Percentiles rank a stretch among this genome's conserved stretches.
phyloP scores from a whole-genome alignment of 2,329 filamentous ascomycete genomes.

The Stachybotrys chartarum region DNA sequence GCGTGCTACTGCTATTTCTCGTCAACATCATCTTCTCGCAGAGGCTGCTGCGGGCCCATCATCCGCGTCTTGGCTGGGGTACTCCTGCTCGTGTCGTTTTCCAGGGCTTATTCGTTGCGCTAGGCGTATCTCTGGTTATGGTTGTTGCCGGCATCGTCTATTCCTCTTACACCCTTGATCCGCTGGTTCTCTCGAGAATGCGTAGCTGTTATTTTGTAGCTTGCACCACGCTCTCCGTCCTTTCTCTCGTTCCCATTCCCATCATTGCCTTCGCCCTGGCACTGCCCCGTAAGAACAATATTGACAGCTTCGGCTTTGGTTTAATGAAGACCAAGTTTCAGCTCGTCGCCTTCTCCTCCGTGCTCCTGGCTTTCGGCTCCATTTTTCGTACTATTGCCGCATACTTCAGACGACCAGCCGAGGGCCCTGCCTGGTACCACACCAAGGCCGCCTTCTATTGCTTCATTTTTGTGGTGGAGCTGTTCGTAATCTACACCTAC shows the following conservation, averaged over 20 bases:
- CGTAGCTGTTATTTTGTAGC: conserved; percentile 60
- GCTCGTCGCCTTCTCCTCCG: conserved; percentile 52
- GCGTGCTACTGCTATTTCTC: conserved; percentile 68
- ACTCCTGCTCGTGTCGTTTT: conserved; percentile 43
- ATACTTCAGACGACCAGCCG: conserved; percentile 43
- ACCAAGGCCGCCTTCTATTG: conserved; percentile 68
- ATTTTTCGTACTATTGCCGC: conserved; percentile 56
- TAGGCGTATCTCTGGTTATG: conserved; percentile 55
- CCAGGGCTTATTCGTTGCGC: conserved; percentile 48
- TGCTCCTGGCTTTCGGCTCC: conserved; percentile 61
- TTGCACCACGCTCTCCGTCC: conserved; percentile 50
- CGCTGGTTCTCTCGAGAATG: conserved; percentile 39
- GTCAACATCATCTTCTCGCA: conserved; percentile 73
- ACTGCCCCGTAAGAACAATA: conserved; percentile 34
- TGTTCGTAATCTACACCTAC: conserved; percentile 62
- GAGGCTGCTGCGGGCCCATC: conserved; percentile 65
- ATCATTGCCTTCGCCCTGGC: conserved; percentile 45
- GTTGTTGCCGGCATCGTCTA: conserved; percentile 59
- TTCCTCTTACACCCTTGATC: conserved; percentile 58
- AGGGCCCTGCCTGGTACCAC: conserved; percentile 61
- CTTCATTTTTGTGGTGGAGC: conserved; percentile 71
- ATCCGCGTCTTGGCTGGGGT: conserved; percentile 66
- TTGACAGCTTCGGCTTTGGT: conserved; percentile 52
- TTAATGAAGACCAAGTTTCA: conserved; percentile 58
- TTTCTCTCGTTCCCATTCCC: conserved; percentile 56